Evolutionary conservation across 2,329 filamentous ascomycete genomes (phyloP).

Genomic region (Ceratocystiopsis brevicomis): DNA sequence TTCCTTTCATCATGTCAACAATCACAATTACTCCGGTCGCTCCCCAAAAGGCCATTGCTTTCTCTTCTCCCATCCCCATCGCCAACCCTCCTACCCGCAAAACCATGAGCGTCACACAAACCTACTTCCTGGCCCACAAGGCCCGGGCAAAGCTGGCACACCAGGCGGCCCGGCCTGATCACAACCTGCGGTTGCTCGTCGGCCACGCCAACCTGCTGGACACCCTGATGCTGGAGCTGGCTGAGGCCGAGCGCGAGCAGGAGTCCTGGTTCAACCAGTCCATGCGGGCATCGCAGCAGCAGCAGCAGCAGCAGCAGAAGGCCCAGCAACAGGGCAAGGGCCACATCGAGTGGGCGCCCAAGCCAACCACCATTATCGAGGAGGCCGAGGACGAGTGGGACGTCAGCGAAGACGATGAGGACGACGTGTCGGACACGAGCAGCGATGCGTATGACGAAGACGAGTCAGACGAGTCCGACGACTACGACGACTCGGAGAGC

Average conservation of each 20-base stretch:
- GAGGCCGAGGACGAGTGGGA: constrained; percentile 43
- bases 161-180: constrained; percentile 77
- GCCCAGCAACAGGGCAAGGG: constrained; percentile 15
- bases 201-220: constrained; percentile 98
- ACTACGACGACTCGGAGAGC: constrained; percentile 17
- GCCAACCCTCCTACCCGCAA: constrained; percentile 32
- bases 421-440: constrained; percentile 19
- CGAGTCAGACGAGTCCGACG: constrained; percentile 32
- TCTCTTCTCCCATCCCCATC: constrained; percentile 20
- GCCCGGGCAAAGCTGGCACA: constrained; percentile 87
- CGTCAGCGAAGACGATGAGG: constrained; percentile 31
- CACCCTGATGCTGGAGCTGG: constrained; percentile 72
- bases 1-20: constrained; percentile 8
- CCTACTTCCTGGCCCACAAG: constrained; percentile 95
- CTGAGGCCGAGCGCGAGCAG: constrained; percentile 86
- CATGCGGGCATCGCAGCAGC: constrained; percentile 44
- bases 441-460: constrained; percentile 26
- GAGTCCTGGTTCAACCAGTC: constrained; percentile 97
- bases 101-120: constrained; percentile 95
- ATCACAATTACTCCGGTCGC: constrained; percentile 2
- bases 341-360: constrained; percentile 79
- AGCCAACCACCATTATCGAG: constrained; percentile 50
- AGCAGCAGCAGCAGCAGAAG: constrained; percentile 12
- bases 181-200: constrained; percentile 86
- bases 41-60: constrained; percentile 4